These are phyloP conservation scores for Gnetum montanum DNA, from an alignment of 75 land plant species.

Conservation along the genomic window DNA sequence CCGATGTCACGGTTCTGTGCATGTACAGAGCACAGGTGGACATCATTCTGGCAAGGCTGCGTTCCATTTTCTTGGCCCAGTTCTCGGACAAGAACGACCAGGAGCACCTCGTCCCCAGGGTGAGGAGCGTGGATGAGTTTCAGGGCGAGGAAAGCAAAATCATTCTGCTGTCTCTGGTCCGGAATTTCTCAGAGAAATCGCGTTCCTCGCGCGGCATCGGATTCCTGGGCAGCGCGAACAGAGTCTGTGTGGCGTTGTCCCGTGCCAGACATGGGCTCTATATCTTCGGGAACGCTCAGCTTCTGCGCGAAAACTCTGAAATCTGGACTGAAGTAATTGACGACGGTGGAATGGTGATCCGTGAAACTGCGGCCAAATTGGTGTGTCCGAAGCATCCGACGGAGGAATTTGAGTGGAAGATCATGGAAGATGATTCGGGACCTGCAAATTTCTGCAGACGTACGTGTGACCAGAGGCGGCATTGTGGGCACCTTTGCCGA, in stretches of 20 bases:
- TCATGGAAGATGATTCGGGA: too few species aligned
- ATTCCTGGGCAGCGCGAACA: slow-evolving; percentile 17
- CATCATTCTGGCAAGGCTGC: background rate
- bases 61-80: background rate
- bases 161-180: slow-evolving; percentile 16
- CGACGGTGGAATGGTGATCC: too few species aligned
- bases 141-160: slow-evolving; percentile 24
- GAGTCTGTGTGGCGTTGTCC: slow-evolving; percentile 25
- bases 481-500: too few species aligned
- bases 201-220: slow-evolving; percentile 6
- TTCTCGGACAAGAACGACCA: background rate
- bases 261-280: slow-evolving; percentile 24
- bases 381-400: too few species aligned
- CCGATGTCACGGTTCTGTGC: slow-evolving; percentile 11
- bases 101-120: slow-evolving; percentile 6
- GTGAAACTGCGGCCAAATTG: too few species aligned
- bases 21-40: slow-evolving; percentile 11
- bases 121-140: slow-evolving; percentile 23
- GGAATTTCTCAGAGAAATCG: slow-evolving; percentile 8
- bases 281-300: slow-evolving; percentile 20
- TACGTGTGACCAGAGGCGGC: too few species aligned
- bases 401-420: too few species aligned
- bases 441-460: too few species aligned
- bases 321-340: too few species aligned
- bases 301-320: too few species aligned